Conservation (phyloP, 2,329 filamentous ascomycete genomes). For the Colletotrichum cuscutae region DNA sequence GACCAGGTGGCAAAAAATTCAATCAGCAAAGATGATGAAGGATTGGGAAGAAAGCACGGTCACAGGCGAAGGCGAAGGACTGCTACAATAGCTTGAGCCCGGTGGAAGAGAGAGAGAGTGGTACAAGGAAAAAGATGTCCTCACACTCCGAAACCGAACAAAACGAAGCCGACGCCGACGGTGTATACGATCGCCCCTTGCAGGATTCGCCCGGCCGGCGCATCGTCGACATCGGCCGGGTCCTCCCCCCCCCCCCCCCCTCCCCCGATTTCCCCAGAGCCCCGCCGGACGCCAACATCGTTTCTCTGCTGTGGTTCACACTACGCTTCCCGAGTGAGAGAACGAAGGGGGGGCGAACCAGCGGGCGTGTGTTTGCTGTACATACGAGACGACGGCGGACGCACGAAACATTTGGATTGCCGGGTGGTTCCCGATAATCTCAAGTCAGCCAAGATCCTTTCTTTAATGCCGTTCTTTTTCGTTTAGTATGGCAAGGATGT, state of each 20-base stretch:
- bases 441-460: background rate
- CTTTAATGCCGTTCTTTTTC: background rate
- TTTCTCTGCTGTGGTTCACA: background rate
- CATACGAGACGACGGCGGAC: slow-evolving; percentile 16
- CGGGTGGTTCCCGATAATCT: background rate
- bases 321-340: background rate
- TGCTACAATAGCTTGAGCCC: background rate
- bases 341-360: background rate
- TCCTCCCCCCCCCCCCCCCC: background rate
- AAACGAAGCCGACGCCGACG: background rate
- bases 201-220: background rate
- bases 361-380: background rate
- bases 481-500: background rate
- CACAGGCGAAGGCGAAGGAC: background rate
- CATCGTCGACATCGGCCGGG: background rate
- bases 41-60: no score
- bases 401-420: slow-evolving; percentile 9
- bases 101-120: no score
- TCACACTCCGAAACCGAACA: background rate
- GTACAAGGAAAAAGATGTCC: no score
- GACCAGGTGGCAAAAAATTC: background rate
- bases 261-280: slow-evolving; percentile 4
- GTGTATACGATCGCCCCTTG: background rate
- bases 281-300: slow-evolving; percentile 18
- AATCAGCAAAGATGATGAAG: no score